Evolutionary conservation across 257 asterid genomes (phyloP), one percentile per base, ranked within the genome.

Genomic region (Fraxinus pennsylvanica): DNA sequence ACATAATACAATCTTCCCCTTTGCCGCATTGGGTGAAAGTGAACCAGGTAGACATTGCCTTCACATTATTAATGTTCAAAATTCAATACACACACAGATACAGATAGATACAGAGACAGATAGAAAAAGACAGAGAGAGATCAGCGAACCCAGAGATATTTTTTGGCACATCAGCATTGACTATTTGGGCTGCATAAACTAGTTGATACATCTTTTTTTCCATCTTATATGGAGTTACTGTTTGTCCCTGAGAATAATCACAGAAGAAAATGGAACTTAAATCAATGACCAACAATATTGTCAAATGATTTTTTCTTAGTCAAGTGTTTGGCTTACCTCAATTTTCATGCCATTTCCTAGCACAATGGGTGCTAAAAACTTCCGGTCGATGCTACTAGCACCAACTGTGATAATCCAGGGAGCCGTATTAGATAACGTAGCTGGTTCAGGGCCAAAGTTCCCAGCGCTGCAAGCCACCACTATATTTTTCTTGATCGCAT

Each of bases 321-420:
- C 0, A 4, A 54, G 7, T 5, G 27, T 27, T 54, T n/a, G 27
- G 65, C 1, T 72, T 87, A 91, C 99, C 88, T 73, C 66, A 17
- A 90, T 36, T 29, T 79, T 79, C 41, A 41, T 13, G 68, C 97
- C 97, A 54, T 93, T 90, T n/a, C 98, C 98, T 0, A 95, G 97
- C 69, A 76, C 47, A 45, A 89, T 83, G 3, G 90, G 84, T 0
- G 98, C 82, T 0, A 78, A 12, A 76, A 95, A 95, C 30, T 52
- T 47, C 67, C 99, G 66, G 74, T 95, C 99, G 0, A 95, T 82
- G 73, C 98, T 95, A 32, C 99, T 95, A 0, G 99, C 99, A 21
- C 90, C 96, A 43, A 95, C 98, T 0, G 99, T 95, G 63, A 95
- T 91, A 32, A 95, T 88, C 99, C 98, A 95, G 0, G 99, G 99